phyloP scores from a whole-genome alignment of 768 basidiomycete genomes.

The Russula virescens region DNA sequence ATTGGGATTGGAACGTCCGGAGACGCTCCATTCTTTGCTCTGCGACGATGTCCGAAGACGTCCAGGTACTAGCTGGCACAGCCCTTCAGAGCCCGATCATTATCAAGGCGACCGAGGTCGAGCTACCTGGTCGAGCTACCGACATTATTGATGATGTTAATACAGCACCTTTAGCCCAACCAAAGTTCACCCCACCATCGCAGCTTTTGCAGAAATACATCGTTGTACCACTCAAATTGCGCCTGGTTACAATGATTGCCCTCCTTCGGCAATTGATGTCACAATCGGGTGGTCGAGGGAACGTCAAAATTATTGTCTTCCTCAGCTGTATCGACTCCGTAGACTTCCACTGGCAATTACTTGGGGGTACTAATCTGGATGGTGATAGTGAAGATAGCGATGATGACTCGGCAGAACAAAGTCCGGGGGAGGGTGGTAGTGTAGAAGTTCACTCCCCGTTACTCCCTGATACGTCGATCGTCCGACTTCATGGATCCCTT shows the following conservation, averaged over 20 bases:
- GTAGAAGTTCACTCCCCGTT: slow-evolving; percentile 65
- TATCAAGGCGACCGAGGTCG: slow-evolving; percentile 65
- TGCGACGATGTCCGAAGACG: slow-evolving; percentile 92
- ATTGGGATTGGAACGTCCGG: slow-evolving; percentile 75
- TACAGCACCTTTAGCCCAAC: slow-evolving; percentile 32
- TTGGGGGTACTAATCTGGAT: slow-evolving; percentile 38
- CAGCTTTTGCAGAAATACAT: slow-evolving; percentile 91
- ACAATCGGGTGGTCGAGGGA: slow-evolving; percentile 46
- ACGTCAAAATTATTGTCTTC: slow-evolving; percentile 86
- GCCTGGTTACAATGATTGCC: slow-evolving; percentile 87
- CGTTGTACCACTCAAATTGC: slow-evolving; percentile 84
- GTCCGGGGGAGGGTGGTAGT: slow-evolving; percentile 27
- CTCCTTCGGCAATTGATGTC: slow-evolving; percentile 76
- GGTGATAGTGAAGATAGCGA: slow-evolving; percentile 15
- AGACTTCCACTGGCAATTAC: slow-evolving; percentile 89
- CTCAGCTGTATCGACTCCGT: slow-evolving; percentile 97
- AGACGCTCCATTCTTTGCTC: slow-evolving; percentile 91
- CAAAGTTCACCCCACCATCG: slow-evolving; percentile 85
- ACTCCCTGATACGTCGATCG: slow-evolving; percentile 76
- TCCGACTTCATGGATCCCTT: slow-evolving; percentile 90
- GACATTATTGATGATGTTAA: slow-evolving; percentile 24
- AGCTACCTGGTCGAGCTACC: slow-evolving; percentile 30
- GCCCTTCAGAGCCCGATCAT: slow-evolving; percentile 74
- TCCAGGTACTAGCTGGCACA: slow-evolving; percentile 86
- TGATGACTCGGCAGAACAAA: slow-evolving; percentile 27